Evolutionary conservation across 805 yeast species (phyloP).

Genomic region (Candida ulmi): DNA sequence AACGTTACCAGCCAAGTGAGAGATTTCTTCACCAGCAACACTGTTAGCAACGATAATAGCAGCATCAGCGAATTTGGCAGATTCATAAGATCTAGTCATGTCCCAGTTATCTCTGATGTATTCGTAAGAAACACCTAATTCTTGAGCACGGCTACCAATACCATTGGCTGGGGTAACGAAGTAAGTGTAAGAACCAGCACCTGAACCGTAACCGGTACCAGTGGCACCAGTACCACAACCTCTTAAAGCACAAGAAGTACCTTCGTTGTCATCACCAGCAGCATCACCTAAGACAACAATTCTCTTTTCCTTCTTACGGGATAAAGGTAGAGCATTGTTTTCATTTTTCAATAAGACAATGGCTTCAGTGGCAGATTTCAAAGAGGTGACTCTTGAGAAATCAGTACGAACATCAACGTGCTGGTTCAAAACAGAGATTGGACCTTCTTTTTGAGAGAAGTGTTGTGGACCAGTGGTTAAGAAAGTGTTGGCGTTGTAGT

Average conservation of each 20-base stretch:
- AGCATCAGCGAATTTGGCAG: slow-evolving; percentile 42
- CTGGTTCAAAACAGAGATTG: slow-evolving; percentile 36
- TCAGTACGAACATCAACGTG: slow-evolving; percentile 42
- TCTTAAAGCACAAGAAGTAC: slow-evolving; percentile 57
- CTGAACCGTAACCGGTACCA: slow-evolving; percentile 58
- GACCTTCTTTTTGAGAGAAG: slow-evolving; percentile 28
- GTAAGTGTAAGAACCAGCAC: slow-evolving; percentile 45
- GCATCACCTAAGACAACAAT: slow-evolving; percentile 54
- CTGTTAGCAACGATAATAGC: slow-evolving; percentile 47
- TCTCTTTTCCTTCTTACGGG: slow-evolving; percentile 33
- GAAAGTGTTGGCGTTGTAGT: slow-evolving; percentile 27
- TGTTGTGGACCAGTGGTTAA: slow-evolving; percentile 34
- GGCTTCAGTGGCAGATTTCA: slow-evolving; percentile 40
- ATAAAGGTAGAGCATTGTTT: slow-evolving; percentile 37
- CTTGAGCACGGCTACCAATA: slow-evolving; percentile 36
- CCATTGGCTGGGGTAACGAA: slow-evolving; percentile 51
- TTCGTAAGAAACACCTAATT: slow-evolving; percentile 36
- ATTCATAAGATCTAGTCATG: slow-evolving; percentile 30
- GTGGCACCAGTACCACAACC: slow-evolving; percentile 48
- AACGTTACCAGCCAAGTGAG: slow-evolving; percentile 43
- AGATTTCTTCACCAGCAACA: slow-evolving; percentile 51
- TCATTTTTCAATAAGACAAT: slow-evolving; percentile 53
- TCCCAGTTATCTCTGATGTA: slow-evolving; percentile 38
- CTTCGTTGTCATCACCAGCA: slow-evolving; percentile 42
- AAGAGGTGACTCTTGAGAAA: slow-evolving; percentile 31